These are phyloP conservation scores for Myriosclerotinia curreyana DNA, from an alignment of 2,329 filamentous ascomycete genomes.

Conservation along the genomic window DNA sequence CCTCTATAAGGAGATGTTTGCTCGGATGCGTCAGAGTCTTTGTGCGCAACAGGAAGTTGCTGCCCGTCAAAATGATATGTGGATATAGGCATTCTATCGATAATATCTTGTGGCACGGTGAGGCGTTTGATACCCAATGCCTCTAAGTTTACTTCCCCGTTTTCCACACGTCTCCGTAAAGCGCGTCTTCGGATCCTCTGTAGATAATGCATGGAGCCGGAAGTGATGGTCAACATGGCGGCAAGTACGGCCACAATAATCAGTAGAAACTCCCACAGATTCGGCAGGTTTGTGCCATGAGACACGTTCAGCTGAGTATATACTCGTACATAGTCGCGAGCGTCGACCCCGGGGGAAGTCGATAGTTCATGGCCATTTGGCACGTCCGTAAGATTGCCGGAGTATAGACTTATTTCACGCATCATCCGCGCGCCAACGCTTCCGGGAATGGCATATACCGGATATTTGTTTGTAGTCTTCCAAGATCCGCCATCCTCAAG, in stretches of 20 bases:
- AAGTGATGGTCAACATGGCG: conserved; percentile 64
- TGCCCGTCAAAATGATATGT: conserved; percentile 60
- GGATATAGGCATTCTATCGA: conserved; percentile 75
- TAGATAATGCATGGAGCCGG: conserved; percentile 70
- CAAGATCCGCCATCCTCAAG: conserved; percentile 68
- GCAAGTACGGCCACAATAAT: conserved; percentile 70
- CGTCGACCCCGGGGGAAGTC: conserved; percentile 52
- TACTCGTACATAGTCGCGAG: conserved; percentile 58
- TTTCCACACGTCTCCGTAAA: conserved; percentile 67
- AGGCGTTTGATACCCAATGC: conserved; percentile 79
- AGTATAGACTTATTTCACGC: conserved; percentile 70
- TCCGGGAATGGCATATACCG: conserved; percentile 78
- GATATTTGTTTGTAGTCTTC: conserved; percentile 68
- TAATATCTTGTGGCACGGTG: conserved; percentile 67
- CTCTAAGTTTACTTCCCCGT: conserved; percentile 83
- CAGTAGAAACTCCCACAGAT: conserved; percentile 76
- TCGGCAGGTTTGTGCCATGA: conserved; percentile 54
- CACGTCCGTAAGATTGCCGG: conserved; percentile 64
- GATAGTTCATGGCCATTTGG: conserved; percentile 58
- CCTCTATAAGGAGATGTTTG: background rate
- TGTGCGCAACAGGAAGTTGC: conserved; percentile 43
- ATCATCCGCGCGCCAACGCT: conserved; percentile 65
- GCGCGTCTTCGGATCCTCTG: conserved; percentile 67
- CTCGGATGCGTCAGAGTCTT: background rate
- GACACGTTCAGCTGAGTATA: conserved; percentile 54